Percentiles rank a stretch among this genome's conserved stretches.
phyloP scores from a whole-genome alignment of 1,139 yeast species.

The Nadsonia commutata region DNA sequence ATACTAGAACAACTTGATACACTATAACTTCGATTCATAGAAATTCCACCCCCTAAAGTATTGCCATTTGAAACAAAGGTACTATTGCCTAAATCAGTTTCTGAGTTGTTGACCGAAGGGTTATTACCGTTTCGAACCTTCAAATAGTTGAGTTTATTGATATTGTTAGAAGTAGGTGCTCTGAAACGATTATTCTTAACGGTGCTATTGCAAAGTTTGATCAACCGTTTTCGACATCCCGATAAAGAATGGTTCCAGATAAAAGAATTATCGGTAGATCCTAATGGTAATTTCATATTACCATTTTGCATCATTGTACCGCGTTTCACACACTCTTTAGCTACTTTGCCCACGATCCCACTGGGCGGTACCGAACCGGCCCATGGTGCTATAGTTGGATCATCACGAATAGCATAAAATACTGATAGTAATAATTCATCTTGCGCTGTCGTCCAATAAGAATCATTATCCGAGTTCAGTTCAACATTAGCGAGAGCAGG shows the following conservation, averaged over 20 bases:
- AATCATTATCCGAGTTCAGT: constrained; percentile 10
- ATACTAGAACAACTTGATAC: not conserved
- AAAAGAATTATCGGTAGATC: not conserved
- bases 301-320: constrained; percentile 6
- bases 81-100: not conserved
- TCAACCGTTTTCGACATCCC: not conserved
- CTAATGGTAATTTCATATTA: no score
- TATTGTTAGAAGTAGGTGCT: not conserved
- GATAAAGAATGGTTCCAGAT: not conserved
- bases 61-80: not conserved
- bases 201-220: not conserved
- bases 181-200: not conserved
- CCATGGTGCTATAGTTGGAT: constrained; percentile 24
- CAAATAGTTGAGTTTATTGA: not conserved
- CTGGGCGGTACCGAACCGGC: constrained; percentile 24
- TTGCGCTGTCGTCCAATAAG: constrained; percentile 28
- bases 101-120: not conserved
- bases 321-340: constrained; percentile 18
- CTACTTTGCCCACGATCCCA: constrained; percentile 24
- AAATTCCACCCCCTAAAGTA: not conserved
- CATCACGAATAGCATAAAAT: constrained; percentile 16
- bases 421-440: constrained; percentile 17
- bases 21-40: not conserved
- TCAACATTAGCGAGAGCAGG: constrained; percentile 32
- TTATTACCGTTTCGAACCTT: not conserved